Percentiles rank a stretch among this genome's conserved stretches.
These are phyloP conservation scores for Xylaria grammica DNA, from an alignment of 495 filamentous ascomycete genomes.

Conservation along the genomic window DNA sequence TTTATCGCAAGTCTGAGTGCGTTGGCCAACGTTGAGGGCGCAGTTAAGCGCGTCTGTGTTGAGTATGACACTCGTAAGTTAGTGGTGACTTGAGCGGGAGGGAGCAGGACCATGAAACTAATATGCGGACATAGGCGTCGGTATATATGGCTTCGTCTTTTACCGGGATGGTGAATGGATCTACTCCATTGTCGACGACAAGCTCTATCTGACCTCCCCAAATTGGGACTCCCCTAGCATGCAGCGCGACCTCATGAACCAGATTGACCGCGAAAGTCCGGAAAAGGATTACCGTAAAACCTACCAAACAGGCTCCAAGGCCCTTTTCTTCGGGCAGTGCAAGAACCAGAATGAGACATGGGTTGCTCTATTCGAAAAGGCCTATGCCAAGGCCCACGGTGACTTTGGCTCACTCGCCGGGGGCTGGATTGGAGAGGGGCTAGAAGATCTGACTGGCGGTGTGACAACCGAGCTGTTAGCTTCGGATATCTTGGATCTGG, in stretches of 20 bases:
- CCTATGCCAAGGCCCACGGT: constrained; percentile 94
- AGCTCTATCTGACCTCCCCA: constrained; percentile 79
- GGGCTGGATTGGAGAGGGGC: constrained; percentile 85
- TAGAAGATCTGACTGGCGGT: constrained; percentile 93
- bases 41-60: constrained; percentile 84
- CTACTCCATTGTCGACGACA: constrained; percentile 84
- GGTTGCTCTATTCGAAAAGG: constrained; percentile 92
- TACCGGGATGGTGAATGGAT: constrained; percentile 95
- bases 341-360: constrained; percentile 90
- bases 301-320: constrained; percentile 79
- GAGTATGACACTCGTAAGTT: constrained; percentile 64
- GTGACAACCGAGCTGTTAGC: constrained; percentile 85
- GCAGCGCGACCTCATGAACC: constrained; percentile 57
- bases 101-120: neutral
- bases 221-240: constrained; percentile 73
- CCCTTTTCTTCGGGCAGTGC: constrained; percentile 88
- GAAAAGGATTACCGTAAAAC: constrained; percentile 81
- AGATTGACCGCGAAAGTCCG: constrained; percentile 65
- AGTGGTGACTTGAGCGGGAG: neutral
- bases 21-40: constrained; percentile 74
- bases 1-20: constrained; percentile 87
- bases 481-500: constrained; percentile 85
- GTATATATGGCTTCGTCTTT: constrained; percentile 96
- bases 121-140: constrained; percentile 56
- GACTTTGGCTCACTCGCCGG: constrained; percentile 80